A percentile compares a stretch with the other conserved stretches of the same genome.
Conservation (phyloP, 2,329 filamentous ascomycete genomes). For the Epicoccum sorghinum region DNA sequence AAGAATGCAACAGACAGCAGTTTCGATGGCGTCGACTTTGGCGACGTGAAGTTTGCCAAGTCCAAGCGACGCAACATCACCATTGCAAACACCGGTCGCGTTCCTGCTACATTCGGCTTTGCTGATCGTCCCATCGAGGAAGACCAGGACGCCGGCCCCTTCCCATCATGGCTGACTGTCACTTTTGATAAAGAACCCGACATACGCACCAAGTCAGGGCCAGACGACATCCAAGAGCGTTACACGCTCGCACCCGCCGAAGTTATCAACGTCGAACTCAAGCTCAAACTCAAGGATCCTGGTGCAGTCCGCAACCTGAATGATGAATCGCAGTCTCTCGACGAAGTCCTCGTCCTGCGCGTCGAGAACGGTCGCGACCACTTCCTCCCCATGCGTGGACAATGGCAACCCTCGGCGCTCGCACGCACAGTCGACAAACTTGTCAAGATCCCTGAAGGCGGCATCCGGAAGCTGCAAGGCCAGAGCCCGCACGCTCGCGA, state of each 20-base stretch:
- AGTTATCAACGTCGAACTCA: constrained; percentile 72
- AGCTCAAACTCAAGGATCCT: constrained; percentile 69
- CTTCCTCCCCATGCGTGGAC: constrained; percentile 80
- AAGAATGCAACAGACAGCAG: constrained; percentile 44
- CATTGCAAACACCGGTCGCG: constrained; percentile 89
- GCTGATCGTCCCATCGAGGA: constrained; percentile 69
- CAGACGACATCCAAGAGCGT: constrained; percentile 48
- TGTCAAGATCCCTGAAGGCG: constrained; percentile 78
- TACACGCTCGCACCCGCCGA: constrained; percentile 85
- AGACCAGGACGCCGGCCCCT: constrained; percentile 49
- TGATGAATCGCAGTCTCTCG: constrained; percentile 67
- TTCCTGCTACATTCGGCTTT: constrained; percentile 79
- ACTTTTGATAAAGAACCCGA: constrained; percentile 64
- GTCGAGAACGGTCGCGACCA: constrained; percentile 86
- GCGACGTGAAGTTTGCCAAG: constrained; percentile 72
- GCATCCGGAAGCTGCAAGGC: constrained; percentile 73
- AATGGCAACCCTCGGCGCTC: constrained; percentile 82
- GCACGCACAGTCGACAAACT: constrained; percentile 88
- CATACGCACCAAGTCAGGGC: constrained; percentile 30
- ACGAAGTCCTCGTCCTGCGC: constrained; percentile 86
- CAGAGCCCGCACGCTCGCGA: constrained; percentile 51
- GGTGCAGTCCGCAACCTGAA: constrained; percentile 74
- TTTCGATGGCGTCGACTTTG: constrained; percentile 75
- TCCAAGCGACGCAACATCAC: constrained; percentile 72
- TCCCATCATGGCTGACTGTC: constrained; percentile 73